phyloP scores from a whole-genome alignment of 129 eudicot species.

The Flaveria trinervia region DNA sequence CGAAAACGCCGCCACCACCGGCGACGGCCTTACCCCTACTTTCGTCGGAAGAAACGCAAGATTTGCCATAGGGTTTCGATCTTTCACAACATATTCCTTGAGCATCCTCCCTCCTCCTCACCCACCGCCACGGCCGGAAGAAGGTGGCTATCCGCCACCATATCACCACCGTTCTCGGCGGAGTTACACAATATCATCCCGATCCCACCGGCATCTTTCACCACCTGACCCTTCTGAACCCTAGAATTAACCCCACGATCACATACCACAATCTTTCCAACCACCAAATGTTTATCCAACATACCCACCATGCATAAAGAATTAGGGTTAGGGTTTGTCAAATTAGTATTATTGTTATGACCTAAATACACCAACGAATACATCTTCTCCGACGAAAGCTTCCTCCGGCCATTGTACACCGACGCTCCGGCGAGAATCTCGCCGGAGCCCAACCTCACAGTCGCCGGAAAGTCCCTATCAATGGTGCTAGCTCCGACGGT shows the following conservation, averaged over 20 bases:
- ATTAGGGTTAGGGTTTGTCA: constrained; percentile 43
- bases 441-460: constrained; percentile 53
- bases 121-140: constrained; percentile 70
- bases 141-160: constrained; percentile 72
- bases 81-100: constrained; percentile 46
- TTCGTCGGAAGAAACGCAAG: constrained; percentile 50
- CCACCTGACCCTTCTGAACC: constrained; percentile 76
- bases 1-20: constrained; percentile 71
- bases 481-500: constrained; percentile 75
- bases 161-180: constrained; percentile 59
- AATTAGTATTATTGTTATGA: constrained; percentile 28
- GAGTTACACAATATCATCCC: constrained; percentile 74
- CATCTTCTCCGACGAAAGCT: constrained; percentile 30
- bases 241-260: constrained; percentile 72
- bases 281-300: constrained; percentile 42
- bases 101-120: constrained; percentile 49
- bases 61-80: constrained; percentile 42
- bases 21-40: constrained; percentile 54
- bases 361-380: constrained; percentile 56
- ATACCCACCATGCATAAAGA: constrained; percentile 71
- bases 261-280: constrained; percentile 68
- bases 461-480: constrained; percentile 68
- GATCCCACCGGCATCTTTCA: constrained; percentile 69
- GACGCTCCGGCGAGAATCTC: constrained; percentile 46
- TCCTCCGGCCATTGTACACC: constrained; percentile 50